These are phyloP conservation scores for Polygonum maritimum DNA, from an alignment of 148 eudicot species.

Conservation along the genomic window DNA sequence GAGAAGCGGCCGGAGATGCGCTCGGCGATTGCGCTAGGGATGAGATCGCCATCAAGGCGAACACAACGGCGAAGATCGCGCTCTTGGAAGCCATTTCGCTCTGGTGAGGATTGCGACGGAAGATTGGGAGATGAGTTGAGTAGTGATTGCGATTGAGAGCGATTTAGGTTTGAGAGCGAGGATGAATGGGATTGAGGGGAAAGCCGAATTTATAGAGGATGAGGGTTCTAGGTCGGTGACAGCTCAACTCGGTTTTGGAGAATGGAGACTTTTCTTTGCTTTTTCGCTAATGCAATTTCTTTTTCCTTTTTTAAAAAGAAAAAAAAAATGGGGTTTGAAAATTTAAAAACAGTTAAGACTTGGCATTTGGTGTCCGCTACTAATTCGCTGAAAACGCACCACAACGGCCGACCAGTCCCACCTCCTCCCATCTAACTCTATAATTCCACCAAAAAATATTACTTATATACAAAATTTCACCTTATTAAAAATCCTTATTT, in stretches of 20 bases:
- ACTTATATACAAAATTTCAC: too few relatives aligned
- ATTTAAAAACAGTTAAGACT: neutral
- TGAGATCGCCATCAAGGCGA: constrained; percentile 4
- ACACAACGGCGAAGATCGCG: neutral
- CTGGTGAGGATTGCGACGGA: neutral
- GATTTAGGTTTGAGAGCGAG: neutral
- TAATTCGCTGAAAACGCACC: constrained; percentile 7
- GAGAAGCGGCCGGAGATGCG: neutral
- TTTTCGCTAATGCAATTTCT: neutral
- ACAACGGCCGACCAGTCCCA: constrained; percentile 9
- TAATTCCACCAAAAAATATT: neutral
- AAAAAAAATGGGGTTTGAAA: neutral
- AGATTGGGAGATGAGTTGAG: neutral
- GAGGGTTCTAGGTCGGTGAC: constrained; percentile 8
- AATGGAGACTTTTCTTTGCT: neutral
- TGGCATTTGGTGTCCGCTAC: constrained; percentile 9
- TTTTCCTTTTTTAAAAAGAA: neutral
- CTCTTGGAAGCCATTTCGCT: neutral
- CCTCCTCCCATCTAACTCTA: neutral
- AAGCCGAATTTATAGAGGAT: neutral
- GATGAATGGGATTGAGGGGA: neutral
- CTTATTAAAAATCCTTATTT: too few relatives aligned
- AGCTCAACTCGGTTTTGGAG: constrained; percentile 10
- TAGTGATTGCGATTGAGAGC: neutral
- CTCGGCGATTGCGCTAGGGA: constrained; percentile 1